A percentile compares a stretch with the other conserved stretches of the same genome.
Conservation (phyloP, 2,329 filamentous ascomycete genomes). For the Aspergillus bombycis region DNA sequence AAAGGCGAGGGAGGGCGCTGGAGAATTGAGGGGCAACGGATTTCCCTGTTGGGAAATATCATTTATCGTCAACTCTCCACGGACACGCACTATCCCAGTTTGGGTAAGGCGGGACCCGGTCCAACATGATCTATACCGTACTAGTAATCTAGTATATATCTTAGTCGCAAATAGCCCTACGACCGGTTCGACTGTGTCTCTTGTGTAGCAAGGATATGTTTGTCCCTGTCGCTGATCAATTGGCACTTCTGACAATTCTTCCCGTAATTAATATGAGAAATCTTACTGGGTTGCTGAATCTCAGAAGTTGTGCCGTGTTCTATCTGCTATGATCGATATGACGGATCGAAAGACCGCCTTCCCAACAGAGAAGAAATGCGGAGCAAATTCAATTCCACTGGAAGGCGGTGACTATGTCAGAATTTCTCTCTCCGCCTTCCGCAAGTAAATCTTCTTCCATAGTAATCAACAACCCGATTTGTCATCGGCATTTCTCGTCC, state of each 20-base stretch:
- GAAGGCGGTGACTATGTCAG: constrained; percentile 22
- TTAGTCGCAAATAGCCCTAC: too few species aligned
- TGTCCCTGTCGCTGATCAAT: neutral
- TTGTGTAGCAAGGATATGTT: too few species aligned
- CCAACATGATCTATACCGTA: too few species aligned
- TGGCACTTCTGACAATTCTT: neutral
- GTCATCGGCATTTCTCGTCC: neutral
- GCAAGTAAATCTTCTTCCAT: constrained; percentile 18
- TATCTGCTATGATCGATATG: neutral
- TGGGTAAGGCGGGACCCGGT: neutral
- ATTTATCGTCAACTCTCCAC: neutral
- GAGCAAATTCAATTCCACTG: neutral
- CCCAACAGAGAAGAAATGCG: neutral
- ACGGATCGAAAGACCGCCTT: neutral
- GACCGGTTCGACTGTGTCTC: too few species aligned
- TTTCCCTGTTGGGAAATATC: constrained; percentile 22
- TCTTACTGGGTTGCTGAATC: neutral
- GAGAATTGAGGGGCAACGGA: constrained; percentile 12
- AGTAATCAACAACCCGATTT: constrained; percentile 13
- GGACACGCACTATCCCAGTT: neutral
- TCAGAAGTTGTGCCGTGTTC: neutral
- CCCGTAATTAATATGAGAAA: neutral
- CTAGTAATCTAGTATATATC: too few species aligned
- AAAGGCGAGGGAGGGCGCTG: neutral
- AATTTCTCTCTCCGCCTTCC: constrained; percentile 22